A percentile compares a stretch with the other conserved stretches of the same genome.
These are phyloP conservation scores for Colletotrichum limetticola DNA, from an alignment of 2,329 filamentous ascomycete species.

Conservation along the genomic window DNA sequence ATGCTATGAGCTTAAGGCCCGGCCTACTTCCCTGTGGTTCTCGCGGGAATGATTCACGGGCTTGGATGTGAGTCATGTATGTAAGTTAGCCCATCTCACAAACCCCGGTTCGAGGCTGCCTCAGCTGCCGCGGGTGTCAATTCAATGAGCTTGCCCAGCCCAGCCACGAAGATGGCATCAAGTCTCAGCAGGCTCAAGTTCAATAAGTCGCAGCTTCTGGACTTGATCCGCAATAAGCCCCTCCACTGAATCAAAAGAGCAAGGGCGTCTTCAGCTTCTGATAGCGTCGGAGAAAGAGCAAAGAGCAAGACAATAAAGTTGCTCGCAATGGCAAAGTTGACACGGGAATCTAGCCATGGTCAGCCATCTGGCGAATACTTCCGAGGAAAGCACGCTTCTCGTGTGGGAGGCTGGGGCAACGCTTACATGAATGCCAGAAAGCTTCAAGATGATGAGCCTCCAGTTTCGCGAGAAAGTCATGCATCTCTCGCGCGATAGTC, in stretches of 20 bases:
- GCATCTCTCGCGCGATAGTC: constrained; percentile 21
- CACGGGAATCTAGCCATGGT: constrained; percentile 7
- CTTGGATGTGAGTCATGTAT: neutral
- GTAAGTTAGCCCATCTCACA: neutral
- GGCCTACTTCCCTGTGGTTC: too few species aligned
- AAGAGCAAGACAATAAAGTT: constrained; percentile 22
- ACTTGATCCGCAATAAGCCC: constrained; percentile 24
- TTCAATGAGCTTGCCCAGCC: constrained; percentile 17
- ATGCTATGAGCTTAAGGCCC: too few species aligned
- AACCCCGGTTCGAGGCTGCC: neutral
- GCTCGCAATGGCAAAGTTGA: constrained; percentile 27
- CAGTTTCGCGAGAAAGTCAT: constrained; percentile 16
- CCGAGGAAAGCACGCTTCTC: neutral
- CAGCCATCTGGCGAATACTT: neutral
- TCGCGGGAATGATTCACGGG: too few species aligned
- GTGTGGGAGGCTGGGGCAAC: too few species aligned
- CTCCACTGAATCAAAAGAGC: constrained; percentile 12
- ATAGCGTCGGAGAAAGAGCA: neutral
- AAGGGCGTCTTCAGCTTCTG: constrained; percentile 12
- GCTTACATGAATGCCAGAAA: constrained; percentile 27
- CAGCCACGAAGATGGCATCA: constrained; percentile 27
- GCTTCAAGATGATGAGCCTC: constrained; percentile 22
- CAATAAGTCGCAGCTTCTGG: constrained; percentile 22
- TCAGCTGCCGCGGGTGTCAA: constrained; percentile 10
- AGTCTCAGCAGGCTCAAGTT: constrained; percentile 14